Evolutionary conservation across 176 grass and related monocot species (phyloP), one percentile per base, ranked within the genome.

Genomic region (Zoysia japonica): DNA sequence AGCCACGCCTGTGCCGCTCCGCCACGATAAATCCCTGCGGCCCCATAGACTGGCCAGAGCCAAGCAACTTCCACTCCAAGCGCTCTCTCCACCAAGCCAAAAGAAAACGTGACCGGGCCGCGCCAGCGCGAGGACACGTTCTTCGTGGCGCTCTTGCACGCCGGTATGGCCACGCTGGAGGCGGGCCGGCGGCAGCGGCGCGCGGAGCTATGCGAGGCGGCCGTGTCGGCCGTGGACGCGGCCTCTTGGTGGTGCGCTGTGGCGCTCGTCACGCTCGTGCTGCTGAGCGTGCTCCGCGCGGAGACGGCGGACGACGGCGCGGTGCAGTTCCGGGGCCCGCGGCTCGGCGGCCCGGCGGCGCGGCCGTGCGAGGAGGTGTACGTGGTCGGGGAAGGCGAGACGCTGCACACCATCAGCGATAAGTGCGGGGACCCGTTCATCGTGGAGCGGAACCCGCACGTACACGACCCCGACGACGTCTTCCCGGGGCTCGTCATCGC

Each of bases 401-500:
- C 94, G 74, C 89, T 94, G 77, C 87, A 97, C 77, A 97, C 65
- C 75, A 94, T 97, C 87, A 97, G 91, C 85, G 89, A 97, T 82
- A 92, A 75, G 87, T 97, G 94, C 89, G 89, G 87, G 7, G 94
- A 97, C 79, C 83, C 94, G 4, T 97, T 97, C 89, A 97, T 97
- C 75, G 87, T 97, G 57, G 94, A 97, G 89, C 82, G 87, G 56
- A 97, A 97, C 85, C 94, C 94, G 8, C 94, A 97, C 82, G 74
- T 97, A 65, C 94, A 97, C 74, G 94, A 97, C 86, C 91, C 94
- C 78, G 94, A 97, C 74, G 94, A 97, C 86, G 94, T 97, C 75
- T 97, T 97, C 78, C 91, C 94, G 62, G 94, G 94, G 13, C 91
- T 97, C 67, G 91, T 94, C 74, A 85, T 97, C 83, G 89, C 80